Base-by-base conservation (phyloP, 495 filamentous ascomycete genomes). In the Cairneyella variabilis region DNA sequence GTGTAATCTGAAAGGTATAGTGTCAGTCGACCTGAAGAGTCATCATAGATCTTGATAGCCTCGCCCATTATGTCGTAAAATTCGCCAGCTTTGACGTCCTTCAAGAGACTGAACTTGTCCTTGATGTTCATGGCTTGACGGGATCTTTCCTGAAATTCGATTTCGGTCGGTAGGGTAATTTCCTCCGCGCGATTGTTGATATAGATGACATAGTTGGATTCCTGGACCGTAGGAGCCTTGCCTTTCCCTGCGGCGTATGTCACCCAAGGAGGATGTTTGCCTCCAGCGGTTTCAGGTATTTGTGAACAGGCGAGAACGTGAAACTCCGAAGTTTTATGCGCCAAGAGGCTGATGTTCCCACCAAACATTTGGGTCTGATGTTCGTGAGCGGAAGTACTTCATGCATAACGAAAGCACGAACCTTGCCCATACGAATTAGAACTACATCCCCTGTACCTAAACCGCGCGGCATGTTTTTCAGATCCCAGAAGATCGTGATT, bases 1-100 rank as follows among this genome's bases (percentile, higher is more conserved):
- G 91, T 95, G 67, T 95, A 98, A 65, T 98, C 93, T 0, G 89
- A 91, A 16, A 96, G 64, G 66, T 91, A 90, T 0, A 98, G 38
- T 1, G 85, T 80, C 17, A 77, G 64, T 48, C 66, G 77, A 16
- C 73, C 16, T 72, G 23, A 64, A 67, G 26, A 68, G 64, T 42
- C 66, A 28, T 69, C 76, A 41, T 80, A 84, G 0, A 81, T 75
- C 57, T 82, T 88, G 39, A 90, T 74, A 3, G 96, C 82, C 63
- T 91, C 77, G n/a, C 82, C 90, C 16, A 90, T 66, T 6, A 95
- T 57, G 66, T 96, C 83, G 63, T 78, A 82, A 63, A 84, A 90
- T 1, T 17, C 8, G n/a, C 21, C 50, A 3, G 37, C 18, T 37
- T 75, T 53, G 14, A 90, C 66, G 64, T 90, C 83, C 56, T 85